Conservation (phyloP, 1,139 yeast species). For the Scheffersomyces parashehatae region DNA sequence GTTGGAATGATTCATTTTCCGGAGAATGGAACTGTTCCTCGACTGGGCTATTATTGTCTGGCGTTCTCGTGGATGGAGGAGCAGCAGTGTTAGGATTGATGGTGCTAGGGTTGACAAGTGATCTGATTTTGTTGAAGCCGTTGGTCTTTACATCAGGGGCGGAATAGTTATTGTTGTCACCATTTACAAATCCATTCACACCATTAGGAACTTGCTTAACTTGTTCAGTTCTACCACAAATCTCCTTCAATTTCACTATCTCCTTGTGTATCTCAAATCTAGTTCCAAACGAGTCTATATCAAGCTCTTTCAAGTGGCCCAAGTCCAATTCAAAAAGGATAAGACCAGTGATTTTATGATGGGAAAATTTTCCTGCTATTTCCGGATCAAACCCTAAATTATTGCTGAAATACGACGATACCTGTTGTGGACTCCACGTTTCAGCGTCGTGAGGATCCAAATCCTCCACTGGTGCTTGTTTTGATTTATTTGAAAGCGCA, state of each 20-base stretch:
- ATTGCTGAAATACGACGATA: conserved; percentile 67
- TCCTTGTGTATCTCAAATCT: conserved; percentile 89
- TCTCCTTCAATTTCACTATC: conserved; percentile 65
- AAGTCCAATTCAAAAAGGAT: conserved; percentile 84
- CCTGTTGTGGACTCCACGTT: conserved; percentile 87
- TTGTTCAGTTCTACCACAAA: conserved; percentile 16
- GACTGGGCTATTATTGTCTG: background rate
- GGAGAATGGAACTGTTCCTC: background rate
- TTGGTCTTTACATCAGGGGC: background rate
- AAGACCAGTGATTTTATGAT: conserved; percentile 86
- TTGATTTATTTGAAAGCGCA: background rate
- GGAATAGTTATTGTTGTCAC: background rate
- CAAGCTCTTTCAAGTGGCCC: conserved; percentile 84
- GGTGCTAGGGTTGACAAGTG: too few species aligned
- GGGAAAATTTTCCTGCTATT: conserved; percentile 75
- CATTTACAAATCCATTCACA: too few species aligned
- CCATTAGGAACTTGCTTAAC: conserved; percentile 4
- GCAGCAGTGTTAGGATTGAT: background rate
- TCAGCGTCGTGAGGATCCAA: conserved; percentile 52
- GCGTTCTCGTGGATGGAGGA: background rate
- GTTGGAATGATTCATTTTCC: background rate
- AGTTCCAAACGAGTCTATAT: conserved; percentile 90
- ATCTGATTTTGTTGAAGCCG: background rate
- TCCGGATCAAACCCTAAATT: conserved; percentile 71
- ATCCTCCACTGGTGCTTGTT: conserved; percentile 22